Percentiles rank a stretch among this genome's conserved stretches.
These are phyloP conservation scores for Adansonia grandidieri DNA, from an alignment of 441 rosid genomes.

Conservation along the genomic window DNA sequence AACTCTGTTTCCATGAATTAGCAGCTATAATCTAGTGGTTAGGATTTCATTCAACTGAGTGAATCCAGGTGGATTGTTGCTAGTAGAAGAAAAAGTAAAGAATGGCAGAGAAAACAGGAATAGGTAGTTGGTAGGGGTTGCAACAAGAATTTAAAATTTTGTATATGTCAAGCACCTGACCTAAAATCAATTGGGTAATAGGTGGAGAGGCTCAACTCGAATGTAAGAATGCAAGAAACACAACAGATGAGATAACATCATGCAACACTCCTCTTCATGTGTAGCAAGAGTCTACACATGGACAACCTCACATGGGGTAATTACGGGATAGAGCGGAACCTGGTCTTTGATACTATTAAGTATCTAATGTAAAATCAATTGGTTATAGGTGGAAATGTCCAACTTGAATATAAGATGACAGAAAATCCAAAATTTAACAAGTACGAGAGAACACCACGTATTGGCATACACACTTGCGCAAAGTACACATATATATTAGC, in stretches of 20 bases:
- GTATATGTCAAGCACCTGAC: background rate
- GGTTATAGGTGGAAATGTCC: background rate
- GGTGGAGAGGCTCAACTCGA: background rate
- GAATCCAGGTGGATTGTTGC: background rate
- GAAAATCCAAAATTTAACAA: background rate
- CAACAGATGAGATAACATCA: background rate
- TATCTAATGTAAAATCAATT: background rate
- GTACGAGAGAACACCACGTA: background rate
- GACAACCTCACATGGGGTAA: background rate
- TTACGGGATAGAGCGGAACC: too few species aligned
- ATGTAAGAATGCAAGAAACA: background rate
- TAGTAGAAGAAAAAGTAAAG: background rate
- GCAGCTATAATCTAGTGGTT: background rate
- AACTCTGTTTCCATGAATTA: background rate
- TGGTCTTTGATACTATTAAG: background rate
- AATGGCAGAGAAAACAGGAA: background rate
- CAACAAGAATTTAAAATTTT: conserved; percentile 3
- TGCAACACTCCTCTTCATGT: background rate
- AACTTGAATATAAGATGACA: background rate
- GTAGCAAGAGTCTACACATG: background rate
- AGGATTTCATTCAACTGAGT: background rate
- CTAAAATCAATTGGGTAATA: too few species aligned
- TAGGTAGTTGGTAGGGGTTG: background rate
- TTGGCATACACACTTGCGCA: background rate
- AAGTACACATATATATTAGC: background rate